These are phyloP conservation scores for Neonectria ditissima DNA, from an alignment of 2,329 filamentous ascomycete genomes.

Conservation along the genomic window DNA sequence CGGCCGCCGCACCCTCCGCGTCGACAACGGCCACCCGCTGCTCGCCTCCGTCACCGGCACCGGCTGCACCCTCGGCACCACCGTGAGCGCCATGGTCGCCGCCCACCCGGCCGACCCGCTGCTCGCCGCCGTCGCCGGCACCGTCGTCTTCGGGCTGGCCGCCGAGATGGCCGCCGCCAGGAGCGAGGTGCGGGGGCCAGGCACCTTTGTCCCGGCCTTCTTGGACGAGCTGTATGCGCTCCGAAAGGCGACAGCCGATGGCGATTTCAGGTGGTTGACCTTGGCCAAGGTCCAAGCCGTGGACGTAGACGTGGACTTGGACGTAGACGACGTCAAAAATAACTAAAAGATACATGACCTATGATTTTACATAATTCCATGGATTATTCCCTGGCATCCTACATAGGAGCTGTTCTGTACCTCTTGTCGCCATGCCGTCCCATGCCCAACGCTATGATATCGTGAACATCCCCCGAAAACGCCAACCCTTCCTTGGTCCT, in stretches of 20 bases:
- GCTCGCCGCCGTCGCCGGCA: constrained; percentile 76
- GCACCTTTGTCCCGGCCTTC: constrained; percentile 87
- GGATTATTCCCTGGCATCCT: constrained; percentile 12
- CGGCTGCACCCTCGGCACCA: constrained; percentile 87
- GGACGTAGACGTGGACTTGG: constrained; percentile 19
- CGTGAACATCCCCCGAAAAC: neutral
- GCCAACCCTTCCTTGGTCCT: neutral
- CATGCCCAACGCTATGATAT: constrained; percentile 6
- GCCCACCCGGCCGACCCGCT: constrained; percentile 73
- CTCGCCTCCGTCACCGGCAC: constrained; percentile 80
- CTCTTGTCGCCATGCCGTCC: neutral
- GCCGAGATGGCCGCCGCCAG: constrained; percentile 77
- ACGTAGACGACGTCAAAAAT: no score
- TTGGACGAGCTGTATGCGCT: constrained; percentile 75
- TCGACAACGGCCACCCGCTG: constrained; percentile 81
- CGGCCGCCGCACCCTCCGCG: constrained; percentile 72
- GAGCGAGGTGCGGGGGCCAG: constrained; percentile 78
- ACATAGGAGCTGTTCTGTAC: neutral
- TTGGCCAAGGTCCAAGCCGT: constrained; percentile 62
- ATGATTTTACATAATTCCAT: neutral
- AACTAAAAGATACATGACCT: neutral
- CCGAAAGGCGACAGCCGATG: constrained; percentile 60
- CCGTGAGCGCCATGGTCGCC: constrained; percentile 80
- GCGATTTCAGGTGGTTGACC: constrained; percentile 64
- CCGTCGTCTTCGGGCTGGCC: constrained; percentile 81